Percentiles rank a stretch among this genome's conserved stretches.
Conservation (phyloP, 2,329 filamentous ascomycete species). For the Rhinocladiella similis region DNA sequence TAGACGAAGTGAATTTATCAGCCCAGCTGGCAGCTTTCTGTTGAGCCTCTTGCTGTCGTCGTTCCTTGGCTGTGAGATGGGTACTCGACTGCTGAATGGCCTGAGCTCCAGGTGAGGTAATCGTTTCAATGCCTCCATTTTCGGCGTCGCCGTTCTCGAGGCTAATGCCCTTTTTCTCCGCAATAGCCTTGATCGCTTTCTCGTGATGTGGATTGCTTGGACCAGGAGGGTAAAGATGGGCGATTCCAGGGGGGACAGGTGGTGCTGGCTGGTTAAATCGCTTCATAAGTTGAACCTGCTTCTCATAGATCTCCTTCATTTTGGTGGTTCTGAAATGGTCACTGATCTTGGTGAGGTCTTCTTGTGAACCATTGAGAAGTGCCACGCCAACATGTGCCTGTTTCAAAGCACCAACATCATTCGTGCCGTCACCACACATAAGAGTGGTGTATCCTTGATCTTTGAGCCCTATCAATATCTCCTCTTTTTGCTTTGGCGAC, state of each 20-base stretch:
- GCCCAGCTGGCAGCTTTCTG: constrained; percentile 76
- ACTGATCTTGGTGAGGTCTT: constrained; percentile 86
- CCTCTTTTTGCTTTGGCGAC: constrained; percentile 97
- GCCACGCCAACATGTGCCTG: constrained; percentile 97
- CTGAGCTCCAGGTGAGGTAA: constrained; percentile 67
- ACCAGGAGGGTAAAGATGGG: constrained; percentile 90
- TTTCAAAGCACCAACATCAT: constrained; percentile 96
- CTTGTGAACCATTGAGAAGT: constrained; percentile 87
- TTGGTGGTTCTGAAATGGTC: constrained; percentile 92
- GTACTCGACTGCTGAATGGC: constrained; percentile 53
- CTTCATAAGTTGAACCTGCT: constrained; percentile 87
- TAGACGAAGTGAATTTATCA: constrained; percentile 78
- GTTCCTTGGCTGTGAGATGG: constrained; percentile 53
- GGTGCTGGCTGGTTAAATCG: constrained; percentile 91
- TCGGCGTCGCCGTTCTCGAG: constrained; percentile 52
- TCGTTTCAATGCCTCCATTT: constrained; percentile 57
- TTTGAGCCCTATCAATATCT: constrained; percentile 94
- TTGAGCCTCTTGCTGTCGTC: constrained; percentile 58
- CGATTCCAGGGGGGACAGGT: constrained; percentile 89
- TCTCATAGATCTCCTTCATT: constrained; percentile 99
- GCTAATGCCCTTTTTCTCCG: constrained; percentile 66
- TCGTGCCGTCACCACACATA: constrained; percentile 98
- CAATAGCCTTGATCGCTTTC: constrained; percentile 86
- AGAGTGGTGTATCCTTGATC: constrained; percentile 96
- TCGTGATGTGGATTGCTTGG: constrained; percentile 90